A percentile compares a stretch with the other conserved stretches of the same genome.
These are phyloP conservation scores for Selaginella tamariscina DNA, from an alignment of 75 land plant genomes.

Conservation along the genomic window DNA sequence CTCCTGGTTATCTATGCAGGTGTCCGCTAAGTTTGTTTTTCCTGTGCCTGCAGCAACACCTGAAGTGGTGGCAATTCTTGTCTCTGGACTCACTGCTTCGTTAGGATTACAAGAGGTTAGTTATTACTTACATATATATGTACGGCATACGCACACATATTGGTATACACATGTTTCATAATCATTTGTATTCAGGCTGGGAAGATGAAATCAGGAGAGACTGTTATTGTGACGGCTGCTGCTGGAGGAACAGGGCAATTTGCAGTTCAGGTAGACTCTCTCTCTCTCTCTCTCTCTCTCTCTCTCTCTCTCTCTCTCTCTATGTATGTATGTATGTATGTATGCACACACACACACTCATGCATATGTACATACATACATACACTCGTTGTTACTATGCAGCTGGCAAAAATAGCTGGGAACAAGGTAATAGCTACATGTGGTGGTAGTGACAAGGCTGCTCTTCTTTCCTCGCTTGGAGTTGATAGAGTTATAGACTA, in stretches of 20 bases:
- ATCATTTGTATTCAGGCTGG: conserved; percentile 39
- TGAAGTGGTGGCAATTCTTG: conserved; percentile 92
- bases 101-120: conserved; percentile 81
- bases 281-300: too few relatives aligned
- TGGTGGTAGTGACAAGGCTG: conserved; percentile 84
- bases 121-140: neutral
- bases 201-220: conserved; percentile 65
- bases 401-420: conserved; percentile 97
- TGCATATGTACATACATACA: neutral
- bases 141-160: neutral
- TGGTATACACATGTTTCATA: neutral
- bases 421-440: conserved; percentile 93
- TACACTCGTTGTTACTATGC: conserved; percentile 4
- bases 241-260: conserved; percentile 98
- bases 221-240: conserved; percentile 89
- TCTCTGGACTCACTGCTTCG: conserved; percentile 96
- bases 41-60: conserved; percentile 75
- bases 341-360: neutral
- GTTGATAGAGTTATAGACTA: conserved; percentile 96
- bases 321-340: neutral
- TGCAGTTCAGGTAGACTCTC: conserved; percentile 47
- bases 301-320: neutral
- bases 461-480: conserved; percentile 56
- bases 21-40: conserved; percentile 59
- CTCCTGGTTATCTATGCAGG: too few relatives aligned